Evolutionary conservation across 164 flowering plant species (phyloP), one percentile per base, ranked within the genome.

Genomic region (Annona squamosa): DNA sequence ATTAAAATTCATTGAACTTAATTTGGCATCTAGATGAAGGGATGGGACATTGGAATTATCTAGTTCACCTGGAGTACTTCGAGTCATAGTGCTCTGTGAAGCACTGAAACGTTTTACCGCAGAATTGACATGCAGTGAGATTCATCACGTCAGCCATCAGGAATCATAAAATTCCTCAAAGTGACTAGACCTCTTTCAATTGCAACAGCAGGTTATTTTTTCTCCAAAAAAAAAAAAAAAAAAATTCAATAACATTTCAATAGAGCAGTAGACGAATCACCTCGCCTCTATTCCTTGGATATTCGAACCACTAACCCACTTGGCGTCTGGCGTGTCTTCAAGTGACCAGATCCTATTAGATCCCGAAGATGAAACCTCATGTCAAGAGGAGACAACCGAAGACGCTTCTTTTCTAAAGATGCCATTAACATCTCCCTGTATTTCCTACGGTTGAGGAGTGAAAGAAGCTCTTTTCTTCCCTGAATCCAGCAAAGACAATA

Each of bases 331-430:
- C 80, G 68, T 17, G 90, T 89, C 82, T 88, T 86, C 63, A 95
- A 87, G 75, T 84, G 87, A 72, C 99, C 99, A 19, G 97, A 90
- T 48, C 98, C 98, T 71, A 93, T 89, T 63, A 93, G 81, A 82
- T 95, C 98, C 19, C 98, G 88, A 18, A 93, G 83, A 83, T 95
- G 99, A 86, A 93, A 95, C 80, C 98, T 88, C 85, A 90, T 90
- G 78, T 93, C 98, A 63, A 95, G 91, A 10, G 85, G 86, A 78
- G 99, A 93, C 46, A 84, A 73, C 18, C 92, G 82, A 26, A 95
- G 86, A 44, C 85, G 86, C 85, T 85, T 91, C 84, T 87, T 89
- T 86, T 95, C 98, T 76, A 95, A 73, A 66, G 79, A 9, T 42
- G 97, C 87, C 87, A 93, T 67, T 88, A 88, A 78, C 97, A 95